These are phyloP conservation scores for Juglanconis oblonga DNA, from an alignment of 2,329 filamentous ascomycete genomes.

Conservation along the genomic window DNA sequence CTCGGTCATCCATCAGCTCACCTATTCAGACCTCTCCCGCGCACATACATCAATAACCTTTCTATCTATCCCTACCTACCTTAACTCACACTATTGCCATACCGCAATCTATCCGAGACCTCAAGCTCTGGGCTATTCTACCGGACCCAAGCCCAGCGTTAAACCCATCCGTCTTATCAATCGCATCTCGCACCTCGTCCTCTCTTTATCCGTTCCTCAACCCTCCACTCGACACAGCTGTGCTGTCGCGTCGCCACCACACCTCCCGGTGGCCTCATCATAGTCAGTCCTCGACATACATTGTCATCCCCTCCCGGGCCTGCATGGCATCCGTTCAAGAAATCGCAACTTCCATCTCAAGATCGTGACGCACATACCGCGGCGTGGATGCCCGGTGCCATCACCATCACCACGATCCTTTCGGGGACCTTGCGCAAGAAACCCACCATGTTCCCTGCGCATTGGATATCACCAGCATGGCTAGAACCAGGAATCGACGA, in stretches of 20 bases:
- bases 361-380: neutral
- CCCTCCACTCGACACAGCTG: neutral
- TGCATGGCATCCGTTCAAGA: too few relatives aligned
- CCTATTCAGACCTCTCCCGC: neutral
- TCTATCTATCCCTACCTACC: neutral
- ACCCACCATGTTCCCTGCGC: conserved; percentile 11
- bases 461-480: conserved; percentile 23
- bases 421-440: neutral
- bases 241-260: neutral
- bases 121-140: too few relatives aligned
- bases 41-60: neutral
- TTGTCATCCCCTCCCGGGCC: neutral
- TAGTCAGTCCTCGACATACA: neutral
- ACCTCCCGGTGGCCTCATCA: neutral
- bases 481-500: conserved; percentile 27
- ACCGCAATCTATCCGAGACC: too few relatives aligned
- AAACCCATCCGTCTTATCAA: neutral
- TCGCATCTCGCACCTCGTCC: neutral
- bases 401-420: too few relatives aligned
- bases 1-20: too few relatives aligned
- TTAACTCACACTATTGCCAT: too few relatives aligned
- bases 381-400: neutral
- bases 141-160: too few relatives aligned
- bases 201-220: neutral
- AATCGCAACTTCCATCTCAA: too few relatives aligned